These are phyloP conservation scores for Trichophyton schoenleinii DNA, from an alignment of 2,329 filamentous ascomycete genomes.

Conservation along the genomic window DNA sequence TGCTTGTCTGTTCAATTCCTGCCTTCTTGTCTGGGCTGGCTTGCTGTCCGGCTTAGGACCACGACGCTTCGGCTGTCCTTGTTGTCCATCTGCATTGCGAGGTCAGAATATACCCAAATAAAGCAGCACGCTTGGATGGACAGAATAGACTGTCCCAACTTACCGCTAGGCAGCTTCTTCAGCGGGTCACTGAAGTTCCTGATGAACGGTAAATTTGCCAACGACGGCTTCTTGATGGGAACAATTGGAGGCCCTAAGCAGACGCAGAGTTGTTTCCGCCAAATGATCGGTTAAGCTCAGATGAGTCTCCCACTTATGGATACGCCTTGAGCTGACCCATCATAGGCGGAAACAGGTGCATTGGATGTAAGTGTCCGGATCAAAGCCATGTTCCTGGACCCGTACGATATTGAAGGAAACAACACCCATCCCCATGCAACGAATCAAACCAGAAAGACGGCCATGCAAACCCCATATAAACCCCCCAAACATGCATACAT, in stretches of 20 bases:
- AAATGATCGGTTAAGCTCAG: background rate
- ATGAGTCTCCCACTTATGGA: background rate
- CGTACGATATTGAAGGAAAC: background rate
- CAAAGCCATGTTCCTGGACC: background rate
- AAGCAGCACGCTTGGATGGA: background rate
- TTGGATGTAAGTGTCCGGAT: background rate
- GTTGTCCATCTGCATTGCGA: background rate
- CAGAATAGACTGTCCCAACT: background rate
- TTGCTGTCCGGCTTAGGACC: constrained; percentile 96
- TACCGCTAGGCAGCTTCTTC: constrained; percentile 68
- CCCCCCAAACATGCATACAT: too few relatives aligned
- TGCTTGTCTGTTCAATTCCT: constrained; percentile 89
- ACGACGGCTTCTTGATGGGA: constrained; percentile 8
- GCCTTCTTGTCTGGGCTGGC: constrained; percentile 77
- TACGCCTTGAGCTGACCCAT: background rate
- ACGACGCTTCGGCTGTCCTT: constrained; percentile 72
- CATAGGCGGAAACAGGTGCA: background rate
- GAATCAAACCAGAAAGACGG: background rate
- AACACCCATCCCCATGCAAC: background rate
- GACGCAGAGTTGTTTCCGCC: background rate
- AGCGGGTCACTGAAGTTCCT: constrained; percentile 49
- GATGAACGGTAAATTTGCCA: constrained; percentile 48
- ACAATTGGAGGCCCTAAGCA: background rate
- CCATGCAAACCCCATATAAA: too few relatives aligned
- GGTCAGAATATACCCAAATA: background rate